Evolutionary conservation across 2,329 filamentous ascomycete species (phyloP).

Genomic region (Hymenoscyphus occultus): DNA sequence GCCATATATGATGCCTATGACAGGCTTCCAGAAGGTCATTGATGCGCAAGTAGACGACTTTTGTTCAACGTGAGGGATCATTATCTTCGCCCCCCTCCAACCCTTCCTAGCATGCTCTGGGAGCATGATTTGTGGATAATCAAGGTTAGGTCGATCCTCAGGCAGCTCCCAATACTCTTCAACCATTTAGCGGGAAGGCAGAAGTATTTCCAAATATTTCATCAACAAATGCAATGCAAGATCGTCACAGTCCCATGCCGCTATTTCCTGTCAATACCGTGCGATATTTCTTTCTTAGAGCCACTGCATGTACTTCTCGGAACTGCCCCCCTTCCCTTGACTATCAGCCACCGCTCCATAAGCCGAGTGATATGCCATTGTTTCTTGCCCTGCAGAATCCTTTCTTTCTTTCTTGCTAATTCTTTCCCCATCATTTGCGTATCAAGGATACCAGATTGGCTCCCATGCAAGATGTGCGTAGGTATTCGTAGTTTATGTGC

Average conservation of each 20-base stretch:
- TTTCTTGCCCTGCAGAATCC: not conserved
- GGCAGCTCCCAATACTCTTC: not conserved
- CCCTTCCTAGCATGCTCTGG: not conserved
- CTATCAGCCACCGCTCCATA: not conserved
- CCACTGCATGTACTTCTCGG: not conserved
- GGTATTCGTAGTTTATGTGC: too few relatives aligned
- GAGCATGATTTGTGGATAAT: not conserved
- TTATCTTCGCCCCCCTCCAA: not conserved
- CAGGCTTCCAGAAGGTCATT: not conserved
- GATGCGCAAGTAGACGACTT: not conserved
- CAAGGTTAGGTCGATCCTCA: not conserved
- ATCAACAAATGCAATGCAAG: conserved; percentile 2
- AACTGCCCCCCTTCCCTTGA: not conserved
- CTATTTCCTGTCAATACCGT: not conserved
- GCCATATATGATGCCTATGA: not conserved
- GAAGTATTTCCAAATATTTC: not conserved
- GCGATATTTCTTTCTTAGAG: not conserved
- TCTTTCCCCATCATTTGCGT: not conserved
- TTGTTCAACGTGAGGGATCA: not conserved
- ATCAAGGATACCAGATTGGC: not conserved
- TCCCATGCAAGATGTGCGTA: too few relatives aligned
- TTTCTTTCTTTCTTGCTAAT: not conserved
- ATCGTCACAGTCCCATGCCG: not conserved
- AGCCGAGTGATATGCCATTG: not conserved
- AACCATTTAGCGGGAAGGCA: not conserved